These are phyloP conservation scores for Emergomyces pasteurianus DNA, from an alignment of 2,329 filamentous ascomycete species.

Conservation along the genomic window DNA sequence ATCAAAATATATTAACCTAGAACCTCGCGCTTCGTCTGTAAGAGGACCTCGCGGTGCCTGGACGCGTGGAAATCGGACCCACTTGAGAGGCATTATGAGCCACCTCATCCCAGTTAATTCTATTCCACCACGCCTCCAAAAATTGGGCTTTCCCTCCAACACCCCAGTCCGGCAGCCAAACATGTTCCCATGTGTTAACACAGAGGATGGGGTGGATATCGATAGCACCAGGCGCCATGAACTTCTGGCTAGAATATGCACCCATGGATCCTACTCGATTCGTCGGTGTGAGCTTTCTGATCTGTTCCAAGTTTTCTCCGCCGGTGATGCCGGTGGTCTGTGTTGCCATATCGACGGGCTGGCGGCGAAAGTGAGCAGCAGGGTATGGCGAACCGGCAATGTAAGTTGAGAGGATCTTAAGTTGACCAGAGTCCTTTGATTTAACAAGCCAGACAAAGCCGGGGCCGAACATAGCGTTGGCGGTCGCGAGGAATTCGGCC, in stretches of 20 bases:
- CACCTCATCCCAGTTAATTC: constrained; percentile 74
- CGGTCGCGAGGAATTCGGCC: constrained; percentile 66
- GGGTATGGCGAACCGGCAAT: constrained; percentile 81
- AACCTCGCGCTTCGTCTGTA: not conserved
- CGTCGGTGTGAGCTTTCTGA: constrained; percentile 7
- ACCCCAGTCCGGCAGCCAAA: constrained; percentile 75
- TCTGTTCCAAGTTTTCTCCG: constrained; percentile 9
- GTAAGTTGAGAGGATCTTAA: constrained; percentile 74
- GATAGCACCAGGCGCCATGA: constrained; percentile 28
- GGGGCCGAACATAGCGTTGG: constrained; percentile 85
- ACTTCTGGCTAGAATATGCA: constrained; percentile 18
- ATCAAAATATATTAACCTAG: not conserved
- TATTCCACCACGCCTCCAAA: constrained; percentile 74
- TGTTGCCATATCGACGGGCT: constrained; percentile 39
- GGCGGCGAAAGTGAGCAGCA: constrained; percentile 67
- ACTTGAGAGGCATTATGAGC: constrained; percentile 28
- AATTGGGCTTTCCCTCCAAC: constrained; percentile 63
- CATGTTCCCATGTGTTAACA: constrained; percentile 93
- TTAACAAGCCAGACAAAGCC: constrained; percentile 94
- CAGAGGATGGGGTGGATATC: constrained; percentile 68
- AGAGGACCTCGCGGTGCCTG: not conserved
- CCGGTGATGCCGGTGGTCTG: constrained; percentile 18
- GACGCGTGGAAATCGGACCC: constrained; percentile 2
- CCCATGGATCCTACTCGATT: constrained; percentile 15
- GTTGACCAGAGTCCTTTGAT: constrained; percentile 35